Evolutionary conservation across 2,329 filamentous ascomycete species (phyloP).

Genomic region (Cladophialophora exuberans): DNA sequence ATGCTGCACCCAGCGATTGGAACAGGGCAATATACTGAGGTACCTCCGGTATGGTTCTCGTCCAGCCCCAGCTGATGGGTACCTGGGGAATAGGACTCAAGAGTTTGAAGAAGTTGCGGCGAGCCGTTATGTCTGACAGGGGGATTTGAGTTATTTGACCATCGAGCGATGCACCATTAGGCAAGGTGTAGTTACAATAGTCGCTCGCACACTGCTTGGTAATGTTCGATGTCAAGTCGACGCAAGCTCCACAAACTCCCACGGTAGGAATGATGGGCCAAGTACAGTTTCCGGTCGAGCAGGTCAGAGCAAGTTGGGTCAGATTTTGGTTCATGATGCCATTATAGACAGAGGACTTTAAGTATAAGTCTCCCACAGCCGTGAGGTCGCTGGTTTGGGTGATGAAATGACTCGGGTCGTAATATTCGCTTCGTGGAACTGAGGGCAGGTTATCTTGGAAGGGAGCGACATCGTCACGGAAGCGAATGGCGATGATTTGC

Average conservation of each 20-base stretch:
- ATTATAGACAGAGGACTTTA: not conserved
- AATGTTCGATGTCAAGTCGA: not conserved
- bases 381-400: not conserved
- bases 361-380: not conserved
- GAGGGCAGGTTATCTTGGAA: not conserved
- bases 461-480: not conserved
- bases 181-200: not conserved
- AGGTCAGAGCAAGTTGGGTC: not conserved
- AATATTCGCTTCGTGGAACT: not conserved
- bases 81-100: not conserved
- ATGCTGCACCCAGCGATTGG: not conserved
- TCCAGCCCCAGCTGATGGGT: not conserved
- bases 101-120: not conserved
- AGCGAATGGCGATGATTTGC: not conserved
- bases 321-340: conserved; percentile 2
- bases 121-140: not conserved
- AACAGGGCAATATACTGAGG: not conserved
- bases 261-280: not conserved
- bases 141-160: not conserved
- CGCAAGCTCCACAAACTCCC: not conserved
- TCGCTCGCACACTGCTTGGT: not conserved
- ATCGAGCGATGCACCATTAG: not conserved
- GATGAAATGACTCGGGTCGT: not conserved
- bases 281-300: not conserved
- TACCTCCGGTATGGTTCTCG: not conserved